Evolutionary conservation across 345 rosid species (phyloP), one percentile per base, ranked within the genome.

Genomic region (Euphorbia lathyris): DNA sequence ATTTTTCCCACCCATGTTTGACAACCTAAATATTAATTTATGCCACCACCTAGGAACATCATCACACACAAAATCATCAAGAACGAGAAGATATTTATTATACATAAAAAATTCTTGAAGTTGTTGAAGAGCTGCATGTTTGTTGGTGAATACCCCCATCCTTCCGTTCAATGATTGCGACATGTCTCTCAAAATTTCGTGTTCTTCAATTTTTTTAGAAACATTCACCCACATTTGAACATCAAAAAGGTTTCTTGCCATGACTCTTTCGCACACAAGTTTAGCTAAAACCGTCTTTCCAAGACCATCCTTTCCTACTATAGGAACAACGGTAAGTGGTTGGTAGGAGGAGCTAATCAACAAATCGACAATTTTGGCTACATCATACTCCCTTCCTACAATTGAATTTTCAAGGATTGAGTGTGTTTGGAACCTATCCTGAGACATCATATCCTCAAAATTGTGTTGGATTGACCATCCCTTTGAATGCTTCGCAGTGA

Each of bases 221-320:
- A 62, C n/a, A 40, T 7, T 9, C 1, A 63, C 66, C 66, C 51
- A 63, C 3, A 63, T 38, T 9, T 26, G 38, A 38, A 10, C 51
- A 40, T 63, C 51, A 38, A 38, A 63, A 38, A 20, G 48, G 10
- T 63, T 22, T 17, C 40, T 42, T 16, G n/a, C 52, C 23, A 40
- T 40, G n/a, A n/a, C 63, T 22, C 26, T 50, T 19, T 77, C 11
- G 40, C 8, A 60, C 13, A 67, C 63, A 4, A 32, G 4, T 20
- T 63, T 26, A 16, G 78, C 78, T 38, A 78, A 48, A 6, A 70
- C 42, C 2, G 82, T 66, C 63, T 78, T 78, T 4, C 82, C 82
- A 17, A 78, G 29, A 7, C 82, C 76, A 0, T 57, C 59, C 69
- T 74, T 78, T 0, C 82, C 78, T 14, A 78, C 63, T 1, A 78